Evolutionary conservation across 225 moss, liverwort and hornwort genomes (phyloP), one percentile per base, ranked within the genome.

Genomic region (Thuidium tamariscinum): DNA sequence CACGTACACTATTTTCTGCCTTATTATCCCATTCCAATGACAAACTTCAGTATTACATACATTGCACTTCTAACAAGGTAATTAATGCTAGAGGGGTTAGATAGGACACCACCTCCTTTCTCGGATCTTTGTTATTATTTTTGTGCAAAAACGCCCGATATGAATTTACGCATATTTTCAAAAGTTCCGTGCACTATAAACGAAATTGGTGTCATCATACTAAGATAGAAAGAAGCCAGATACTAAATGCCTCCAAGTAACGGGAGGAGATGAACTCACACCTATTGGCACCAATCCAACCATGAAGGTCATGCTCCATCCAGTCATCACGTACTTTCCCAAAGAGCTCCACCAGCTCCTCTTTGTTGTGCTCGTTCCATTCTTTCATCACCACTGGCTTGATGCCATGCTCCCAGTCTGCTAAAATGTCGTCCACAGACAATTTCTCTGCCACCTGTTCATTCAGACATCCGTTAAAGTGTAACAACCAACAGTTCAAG

Each of bases 281-380:
- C 97, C 98, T 96, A 87, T 97, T 99, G 17, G 98, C 96, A 91
- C 90, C 89, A 74, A 97, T 95, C 98, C 98, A 99, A 72, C 90
- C 91, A 81, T 89, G 91, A 80, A 94, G 89, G 65, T 95, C 96
- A 76, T 89, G 83, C 80, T 91, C 84, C 37, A 99, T 99, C 98
- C 98, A 99, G 48, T 99, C 87, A 87, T 99, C 98, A 83, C 98
- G 92, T 52, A 97, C 94, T 91, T 92, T 92, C 25, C 95, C 97
- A 85, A 95, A 97, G 4, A 95, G 88, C 68, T 94, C 97, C 83
- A 99, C 97, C 20, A 99, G 91, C 86, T 94, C 94, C 69, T 97
- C 95, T 88, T 92, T 96, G 85, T 85, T 82, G 83, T 65, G 84
- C 91, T 98, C 95, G 65, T 92, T 92, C 98, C 98, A 99, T 69